Base-by-base conservation (phyloP, 805 yeast genomes). In the Lachancea waltii region DNA sequence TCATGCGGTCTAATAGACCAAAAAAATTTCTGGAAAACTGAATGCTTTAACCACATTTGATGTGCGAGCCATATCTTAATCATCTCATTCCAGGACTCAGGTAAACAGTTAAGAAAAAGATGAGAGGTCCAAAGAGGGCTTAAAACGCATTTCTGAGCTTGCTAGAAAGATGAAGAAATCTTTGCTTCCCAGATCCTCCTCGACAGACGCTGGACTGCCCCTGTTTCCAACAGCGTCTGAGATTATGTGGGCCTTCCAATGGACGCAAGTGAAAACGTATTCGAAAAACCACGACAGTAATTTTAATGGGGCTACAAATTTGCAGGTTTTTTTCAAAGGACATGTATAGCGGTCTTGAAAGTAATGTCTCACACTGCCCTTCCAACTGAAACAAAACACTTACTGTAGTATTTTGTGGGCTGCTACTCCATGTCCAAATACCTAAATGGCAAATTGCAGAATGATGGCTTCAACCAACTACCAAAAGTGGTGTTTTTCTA, bases 391-490 rank as follows among this genome's bases (percentile, higher is more conserved):
- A 18, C 18, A 17, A 19, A 21, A 11, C 20, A 39, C 7, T 5
- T 39, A n/a, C 30, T 39, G 16, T 20, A 30, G 32, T 39, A 39
- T 25, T 39, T 39, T 18, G 35, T 39, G 14, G 25, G 19, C 17
- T 34, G 42, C 17, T 25, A 38, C 30, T 24, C 27, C 14, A 33
- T 39, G n/a, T 39, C 34, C 24, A 13, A 30, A n/a, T 8, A 22
- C 7, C 23, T 33, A 17, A 18, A 28, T 19, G 21, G n/a, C 5
- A 33, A 15, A 22, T 25, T 33, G 23, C 38, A 27, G 13, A 28
- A 39, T n/a, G 22, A 15, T 3, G 10, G 17, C n/a, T 13, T 33
- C 10, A 29, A 33, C 31, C 22, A 34, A 20, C 27, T 34, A 8
- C 26, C 38, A 2, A 23, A 33, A 15, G 38, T 26, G 7, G 24